Evolutionary conservation across 768 basidiomycete species (phyloP), one percentile per base, ranked within the genome.

Genomic region (Auriscalpium orientale): DNA sequence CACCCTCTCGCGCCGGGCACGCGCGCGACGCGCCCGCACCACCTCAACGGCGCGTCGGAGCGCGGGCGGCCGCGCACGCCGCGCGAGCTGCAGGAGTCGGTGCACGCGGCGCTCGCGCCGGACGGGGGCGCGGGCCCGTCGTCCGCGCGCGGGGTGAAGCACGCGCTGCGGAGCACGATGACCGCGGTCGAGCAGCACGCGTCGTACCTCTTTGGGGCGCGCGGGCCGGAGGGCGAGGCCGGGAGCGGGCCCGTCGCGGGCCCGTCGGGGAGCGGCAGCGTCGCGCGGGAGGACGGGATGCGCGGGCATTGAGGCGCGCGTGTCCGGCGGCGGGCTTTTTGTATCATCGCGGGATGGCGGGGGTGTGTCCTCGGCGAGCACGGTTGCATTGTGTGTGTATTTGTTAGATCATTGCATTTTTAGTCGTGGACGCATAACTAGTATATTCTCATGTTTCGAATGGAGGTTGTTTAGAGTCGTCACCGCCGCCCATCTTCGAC

Each of bases 151-250:
- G 84, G 79, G 62, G 82, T 84, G 38, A 86, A 80, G 67, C 75
- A 82, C 58, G 83, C 80, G 60, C 62, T 89, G 51, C 78, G 87
- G 49, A 87, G 79, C 56, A 87, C 86, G 13, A 68, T 89, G 46
- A 81, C 76, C 54, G 83, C 80, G 37, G 87, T 88, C 11, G 87
- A 89, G 64, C 81, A 84, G 54, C 85, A 84, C 64, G 82, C 84
- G 5, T 81, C 74, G 57, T 75, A 81, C 6, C 77, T 87, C 58
- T 69, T 86, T 37, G 87, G 88, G 56, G 84, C 85, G n/a, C 76
- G 84, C 33, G 66, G 69, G 40, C 68, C 72, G 34, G 54, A 59
- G 46, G 54, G 56, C n/a, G 60, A 54, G 2, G 60, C 52, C 44
- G 60, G 60, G 52, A 52, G 51, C 22, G 48, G 51, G 18, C 34